Evolutionary conservation across 2,329 filamentous ascomycete species (phyloP), one percentile per base, ranked within the genome.

Genomic region (Colletotrichum sidae): DNA sequence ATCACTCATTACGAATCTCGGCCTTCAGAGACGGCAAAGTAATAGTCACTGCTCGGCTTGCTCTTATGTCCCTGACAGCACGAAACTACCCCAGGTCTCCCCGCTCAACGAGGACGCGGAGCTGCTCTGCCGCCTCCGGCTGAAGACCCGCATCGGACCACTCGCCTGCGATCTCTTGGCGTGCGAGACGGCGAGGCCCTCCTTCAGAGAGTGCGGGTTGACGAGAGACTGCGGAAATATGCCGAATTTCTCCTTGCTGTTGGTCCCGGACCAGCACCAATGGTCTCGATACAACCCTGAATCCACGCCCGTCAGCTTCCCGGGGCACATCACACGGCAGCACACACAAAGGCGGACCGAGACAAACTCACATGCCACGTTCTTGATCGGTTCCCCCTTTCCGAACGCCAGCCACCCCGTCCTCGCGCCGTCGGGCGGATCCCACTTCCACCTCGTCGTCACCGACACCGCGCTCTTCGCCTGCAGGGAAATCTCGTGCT

Each of bases 341-440:
- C 5, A 12, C 13, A 4, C 39, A n/a, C 37, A 13, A 68, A 10
- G 8, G 15, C 35, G 10, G 13, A 17, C 11, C 15, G 15, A 17
- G 50, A 0, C 8, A 3, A 4, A 56, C 69, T 69, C 35, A 72
- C 71, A 72, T 3, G 67, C 67, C 12, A 71, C 88, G 78, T 82
- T 88, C 56, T 77, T 81, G n/a, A 83, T 84, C 5, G 80, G 83
- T 62, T 84, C 81, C 13, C 79, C 81, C 37, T 82, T 82, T 5
- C 80, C 80, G 66, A 85, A 69, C 13, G 57, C 47, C 12, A 72
- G 15, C 70, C 70, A 72, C 2, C 68, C 66, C 9, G 56, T 54
- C 9, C 53, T 55, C 5, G 51, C 65, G 13, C 42, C 45, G 12
- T 67, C 55, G 2, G 45, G 35, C 7, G 69, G 65, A 8, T 73